Evolutionary conservation across 441 rosid species (phyloP), one percentile per base, ranked within the genome.

Genomic region (Pelargonium australe): DNA sequence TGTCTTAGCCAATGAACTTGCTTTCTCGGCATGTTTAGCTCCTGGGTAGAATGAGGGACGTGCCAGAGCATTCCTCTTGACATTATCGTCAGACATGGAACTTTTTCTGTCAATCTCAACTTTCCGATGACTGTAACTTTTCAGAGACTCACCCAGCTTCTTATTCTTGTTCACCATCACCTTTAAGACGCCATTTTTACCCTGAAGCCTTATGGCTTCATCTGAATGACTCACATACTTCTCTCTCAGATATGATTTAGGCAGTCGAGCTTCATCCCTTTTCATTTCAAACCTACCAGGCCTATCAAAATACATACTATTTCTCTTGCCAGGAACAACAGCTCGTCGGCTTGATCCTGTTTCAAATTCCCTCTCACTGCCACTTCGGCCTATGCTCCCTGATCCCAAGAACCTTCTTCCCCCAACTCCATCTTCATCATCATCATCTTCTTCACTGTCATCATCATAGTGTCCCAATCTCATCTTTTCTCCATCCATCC

Each of bases 101-200:
- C 74, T 79, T 74, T 80, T 83, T 66, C 78, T 73, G 44, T 64
- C 78, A 72, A 70, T 81, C 66, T 76, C 81, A 69, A 70, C 70
- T 68, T 86, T 84, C 76, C 73, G 71, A 55, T 43, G 67, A 80
- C 81, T 81, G 70, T 58, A 72, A 68, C 17, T 77, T 60, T 78
- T 82, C 72, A 83, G 74, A 77, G 85, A 72, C 67, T 80, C 88
- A 23, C 80, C 82, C 51, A 71, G 64, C 80, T 80, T 88, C 72
- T 79, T 90, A 69, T 81, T 88, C 81, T 87, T 89, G 79, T 87
- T 94, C 68, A 92, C 89, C 90, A 89, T 87, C 73, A 94, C 92
- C 85, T 94, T 94, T 69, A 94, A 75, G 73, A 91, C 97, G 70
- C 99, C 96, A 78, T 89, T 92, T 82, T 87, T 92, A 43, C 99